Conservation (phyloP, 768 basidiomycete species). For the Tremella mesenterica region DNA sequence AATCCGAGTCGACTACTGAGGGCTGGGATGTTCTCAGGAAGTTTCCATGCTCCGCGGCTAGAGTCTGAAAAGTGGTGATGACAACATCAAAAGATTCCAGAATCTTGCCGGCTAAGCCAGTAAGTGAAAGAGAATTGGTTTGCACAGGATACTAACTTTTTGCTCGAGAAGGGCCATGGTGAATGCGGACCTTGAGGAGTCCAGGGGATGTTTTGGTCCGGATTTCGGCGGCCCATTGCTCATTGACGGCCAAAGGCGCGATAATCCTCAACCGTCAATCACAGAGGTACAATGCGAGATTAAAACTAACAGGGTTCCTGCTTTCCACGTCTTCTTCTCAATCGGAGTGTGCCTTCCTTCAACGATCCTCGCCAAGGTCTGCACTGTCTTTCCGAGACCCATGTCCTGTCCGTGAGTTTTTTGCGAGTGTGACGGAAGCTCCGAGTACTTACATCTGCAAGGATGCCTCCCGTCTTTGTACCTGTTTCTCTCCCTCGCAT, state of each 20-base stretch:
- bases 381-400: slow-evolving; percentile 60
- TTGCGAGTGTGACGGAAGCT: neutral
- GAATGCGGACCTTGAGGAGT: slow-evolving; percentile 1
- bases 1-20: slow-evolving; percentile 47
- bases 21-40: slow-evolving; percentile 46
- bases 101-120: slow-evolving; percentile 11
- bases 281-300: neutral
- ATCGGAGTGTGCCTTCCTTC: slow-evolving; percentile 64
- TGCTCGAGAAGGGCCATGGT: slow-evolving; percentile 57
- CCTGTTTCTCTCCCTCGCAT: slow-evolving; percentile 73
- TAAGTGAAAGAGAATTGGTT: neutral
- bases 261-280: slow-evolving; percentile 56
- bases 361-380: slow-evolving; percentile 76
- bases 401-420: slow-evolving; percentile 33
- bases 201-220: slow-evolving; percentile 11
- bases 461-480: slow-evolving; percentile 73
- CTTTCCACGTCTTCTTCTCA: slow-evolving; percentile 57
- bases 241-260: slow-evolving; percentile 75
- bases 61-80: slow-evolving; percentile 76
- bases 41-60: slow-evolving; percentile 69
- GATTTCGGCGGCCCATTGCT: slow-evolving; percentile 49
- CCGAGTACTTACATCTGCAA: slow-evolving; percentile 64
- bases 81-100: slow-evolving; percentile 46
- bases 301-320: slow-evolving; percentile 40
- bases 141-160: slow-evolving; percentile 53